Percentiles rank a stretch among this genome's conserved stretches.
Evolutionary conservation across 73 alveolate genomes (phyloP).

Genomic region (Paramecium caudatum): DNA sequence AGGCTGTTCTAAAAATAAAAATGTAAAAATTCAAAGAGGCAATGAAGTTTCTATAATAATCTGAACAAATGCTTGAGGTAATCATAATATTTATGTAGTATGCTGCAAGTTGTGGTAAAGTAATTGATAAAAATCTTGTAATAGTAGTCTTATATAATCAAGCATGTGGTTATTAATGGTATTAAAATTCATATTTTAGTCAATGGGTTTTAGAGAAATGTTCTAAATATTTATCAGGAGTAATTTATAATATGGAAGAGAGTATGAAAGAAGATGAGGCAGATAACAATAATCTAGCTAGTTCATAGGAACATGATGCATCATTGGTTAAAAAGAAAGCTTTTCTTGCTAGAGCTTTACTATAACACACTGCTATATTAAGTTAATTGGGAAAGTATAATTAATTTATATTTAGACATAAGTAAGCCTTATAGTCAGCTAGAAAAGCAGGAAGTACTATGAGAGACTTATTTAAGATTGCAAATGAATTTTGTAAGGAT

Average conservation of each 20-base stretch:
- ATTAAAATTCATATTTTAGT: not conserved
- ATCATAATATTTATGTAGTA: not conserved
- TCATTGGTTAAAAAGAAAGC: conserved; percentile 35
- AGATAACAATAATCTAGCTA: conserved; percentile 31
- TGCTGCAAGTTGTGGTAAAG: conserved; percentile 79
- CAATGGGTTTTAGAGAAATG: conserved; percentile 77
- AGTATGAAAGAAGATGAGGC: conserved; percentile 73
- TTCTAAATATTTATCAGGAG: conserved; percentile 75
- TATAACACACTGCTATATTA: conserved; percentile 32
- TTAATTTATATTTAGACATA: conserved; percentile 38
- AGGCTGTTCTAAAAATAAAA: conserved; percentile 26
- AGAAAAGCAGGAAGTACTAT: conserved; percentile 44
- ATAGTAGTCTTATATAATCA: conserved; percentile 72
- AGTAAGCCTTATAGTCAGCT: conserved; percentile 23
- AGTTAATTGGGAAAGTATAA: conserved; percentile 61
- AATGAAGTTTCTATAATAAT: conserved; percentile 44
- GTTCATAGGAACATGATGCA: conserved; percentile 46
- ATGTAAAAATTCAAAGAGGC: conserved; percentile 65
- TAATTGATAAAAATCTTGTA: conserved; percentile 67
- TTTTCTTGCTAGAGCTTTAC: conserved; percentile 5
- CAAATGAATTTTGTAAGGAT: conserved; percentile 32
- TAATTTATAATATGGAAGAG: conserved; percentile 72
- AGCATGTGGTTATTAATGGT: conserved; percentile 76
- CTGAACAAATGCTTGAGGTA: conserved; percentile 77
- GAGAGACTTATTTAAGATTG: conserved; percentile 8